Conservation (phyloP, 1,284 basidiomycete species). For the Dichomitus squalens region DNA sequence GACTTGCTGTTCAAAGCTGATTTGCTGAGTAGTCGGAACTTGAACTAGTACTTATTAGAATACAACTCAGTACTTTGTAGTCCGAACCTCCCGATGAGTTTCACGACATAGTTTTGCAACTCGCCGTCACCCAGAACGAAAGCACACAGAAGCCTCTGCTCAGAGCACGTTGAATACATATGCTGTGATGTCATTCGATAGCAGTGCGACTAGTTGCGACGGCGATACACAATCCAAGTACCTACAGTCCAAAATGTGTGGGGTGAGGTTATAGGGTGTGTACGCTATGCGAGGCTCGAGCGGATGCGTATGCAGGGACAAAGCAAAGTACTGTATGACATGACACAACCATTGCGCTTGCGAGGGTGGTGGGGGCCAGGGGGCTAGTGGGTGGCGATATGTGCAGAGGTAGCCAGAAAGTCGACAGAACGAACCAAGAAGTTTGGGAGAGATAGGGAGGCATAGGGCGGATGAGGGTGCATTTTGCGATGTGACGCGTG, state of each 20-base stretch:
- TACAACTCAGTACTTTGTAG: no score
- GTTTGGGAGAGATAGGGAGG: neutral
- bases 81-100: no score
- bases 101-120: no score
- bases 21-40: no score
- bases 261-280: constrained; percentile 18
- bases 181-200: constrained; percentile 18
- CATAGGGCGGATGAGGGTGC: neutral
- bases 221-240: constrained; percentile 20
- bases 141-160: neutral
- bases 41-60: no score
- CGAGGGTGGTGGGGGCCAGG: neutral
- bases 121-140: neutral
- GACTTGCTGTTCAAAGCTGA: no score
- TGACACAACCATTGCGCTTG: constrained; percentile 13
- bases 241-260: constrained; percentile 8
- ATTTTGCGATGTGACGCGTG: neutral
- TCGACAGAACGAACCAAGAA: neutral
- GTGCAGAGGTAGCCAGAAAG: neutral
- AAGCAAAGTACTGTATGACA: constrained; percentile 13
- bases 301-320: constrained; percentile 9
- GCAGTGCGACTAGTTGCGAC: constrained; percentile 19
- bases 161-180: neutral
- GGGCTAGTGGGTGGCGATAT: neutral
- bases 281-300: constrained; percentile 15